Percentiles rank a stretch among this genome's conserved stretches.
phyloP scores from a whole-genome alignment of 2,329 filamentous ascomycete species.

The Colletotrichum aenigma region DNA sequence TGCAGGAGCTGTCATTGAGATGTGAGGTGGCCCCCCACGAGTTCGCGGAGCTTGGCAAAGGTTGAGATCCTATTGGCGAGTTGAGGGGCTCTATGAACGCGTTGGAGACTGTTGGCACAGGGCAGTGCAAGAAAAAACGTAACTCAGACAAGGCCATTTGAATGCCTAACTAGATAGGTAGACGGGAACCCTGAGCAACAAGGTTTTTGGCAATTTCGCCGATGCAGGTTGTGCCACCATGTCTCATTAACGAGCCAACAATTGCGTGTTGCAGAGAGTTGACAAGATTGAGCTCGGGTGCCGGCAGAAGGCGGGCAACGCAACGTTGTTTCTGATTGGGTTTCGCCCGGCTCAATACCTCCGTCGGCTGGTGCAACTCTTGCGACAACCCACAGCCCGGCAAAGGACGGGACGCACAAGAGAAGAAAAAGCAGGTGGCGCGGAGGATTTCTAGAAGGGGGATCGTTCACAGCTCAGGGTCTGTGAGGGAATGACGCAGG shows the following conservation, averaged over 20 bases:
- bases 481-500: constrained; percentile 1
- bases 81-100: not conserved
- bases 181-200: not conserved
- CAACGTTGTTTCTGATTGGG: not conserved
- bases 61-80: constrained; percentile 1
- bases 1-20: not conserved
- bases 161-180: not conserved
- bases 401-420: not conserved
- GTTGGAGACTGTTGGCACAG: not conserved
- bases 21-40: not conserved
- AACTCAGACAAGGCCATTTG: not conserved
- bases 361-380: not conserved
- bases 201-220: not conserved
- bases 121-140: not conserved
- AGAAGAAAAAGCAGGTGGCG: not conserved
- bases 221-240: not conserved
- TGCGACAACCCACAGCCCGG: not conserved
- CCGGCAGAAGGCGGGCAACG: not conserved
- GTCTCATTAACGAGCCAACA: not conserved
- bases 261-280: not conserved
- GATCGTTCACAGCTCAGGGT: not conserved
- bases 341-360: not conserved
- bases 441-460: not conserved
- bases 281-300: not conserved
- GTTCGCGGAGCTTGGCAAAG: constrained; percentile 7